These are phyloP conservation scores for Vigna radiata DNA, from an alignment of 306 rosid genomes.

Conservation along the genomic window DNA sequence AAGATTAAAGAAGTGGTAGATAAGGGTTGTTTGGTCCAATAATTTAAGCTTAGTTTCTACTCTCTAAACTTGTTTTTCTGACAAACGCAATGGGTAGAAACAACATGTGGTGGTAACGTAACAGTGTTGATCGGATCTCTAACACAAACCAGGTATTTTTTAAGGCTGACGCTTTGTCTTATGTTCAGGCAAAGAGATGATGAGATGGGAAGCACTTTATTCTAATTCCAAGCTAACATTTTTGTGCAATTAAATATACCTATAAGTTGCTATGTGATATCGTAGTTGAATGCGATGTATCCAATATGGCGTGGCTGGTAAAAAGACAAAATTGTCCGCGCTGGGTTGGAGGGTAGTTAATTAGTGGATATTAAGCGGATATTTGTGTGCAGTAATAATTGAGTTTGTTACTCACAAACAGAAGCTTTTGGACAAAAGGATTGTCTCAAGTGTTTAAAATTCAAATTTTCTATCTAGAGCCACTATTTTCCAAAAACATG, in stretches of 20 bases:
- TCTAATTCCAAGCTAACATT: slow-evolving; percentile 44
- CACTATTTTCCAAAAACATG: too few relatives aligned
- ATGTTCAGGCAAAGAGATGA: slow-evolving; percentile 11
- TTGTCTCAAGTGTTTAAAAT: background rate
- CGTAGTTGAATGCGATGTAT: slow-evolving; percentile 13
- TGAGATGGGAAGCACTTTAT: slow-evolving; percentile 23
- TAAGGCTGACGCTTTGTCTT: slow-evolving; percentile 33
- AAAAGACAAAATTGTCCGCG: slow-evolving; percentile 52
- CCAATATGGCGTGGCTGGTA: background rate
- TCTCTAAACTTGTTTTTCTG: slow-evolving; percentile 38
- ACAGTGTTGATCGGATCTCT: slow-evolving; percentile 50
- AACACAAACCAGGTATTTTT: background rate
- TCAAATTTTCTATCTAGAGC: background rate
- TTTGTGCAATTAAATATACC: slow-evolving; percentile 18
- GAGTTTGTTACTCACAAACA: slow-evolving; percentile 32
- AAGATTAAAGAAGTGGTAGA: background rate
- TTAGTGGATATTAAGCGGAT: background rate
- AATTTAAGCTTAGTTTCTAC: slow-evolving; percentile 26
- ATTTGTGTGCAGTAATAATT: slow-evolving; percentile 31
- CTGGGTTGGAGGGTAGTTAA: slow-evolving; percentile 13
- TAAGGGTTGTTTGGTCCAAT: slow-evolving; percentile 9
- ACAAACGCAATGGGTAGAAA: slow-evolving; percentile 32
- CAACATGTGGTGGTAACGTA: slow-evolving; percentile 8
- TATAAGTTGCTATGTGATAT: background rate
- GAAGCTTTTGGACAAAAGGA: background rate